Base-by-base conservation (phyloP, 2,329 filamentous ascomycete species). In the Dryadomyces sulphureus region DNA sequence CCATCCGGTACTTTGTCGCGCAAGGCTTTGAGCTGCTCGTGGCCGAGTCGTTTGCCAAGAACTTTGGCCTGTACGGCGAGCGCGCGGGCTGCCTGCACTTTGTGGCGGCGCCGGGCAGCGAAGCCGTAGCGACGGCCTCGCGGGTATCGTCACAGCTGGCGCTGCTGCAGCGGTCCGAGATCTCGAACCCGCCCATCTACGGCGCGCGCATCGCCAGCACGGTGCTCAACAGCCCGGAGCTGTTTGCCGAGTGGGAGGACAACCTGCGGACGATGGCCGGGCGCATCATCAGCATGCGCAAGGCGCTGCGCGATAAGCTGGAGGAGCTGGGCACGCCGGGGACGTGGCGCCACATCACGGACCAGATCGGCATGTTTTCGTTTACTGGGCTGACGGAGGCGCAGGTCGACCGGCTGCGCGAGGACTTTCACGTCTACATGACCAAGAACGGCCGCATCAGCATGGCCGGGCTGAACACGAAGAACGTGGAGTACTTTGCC, bases 331-430 rank as follows among this genome's bases (percentile, higher is more conserved):
- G 77, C 25, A 95, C 92, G 0, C 90, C 90, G 0, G 90, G 90
- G 27, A 83, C 76, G 14, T 98, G 92, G 92, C 86, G 89, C 59
- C 92, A 98, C 67, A 94, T 98, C 62, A 95, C 89, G 16, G 85
- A 93, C 57, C 92, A 98, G 73, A 98, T 98, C 60, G 92, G 92
- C 68, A 98, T 98, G 92, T 98, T 98, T 69, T 90, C 82, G 63
- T 98, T 94, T 63, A 93, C 86, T 1, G 86, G 86, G 12, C 65
- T 93, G 60, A 75, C 63, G 12, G 83, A 88, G 66, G 60, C 75
- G 51, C 85, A 92, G 61, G 85, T 90, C 7, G 55, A 74, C 54
- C 79, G 77, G 65, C 67, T 92, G 50, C 73, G 81, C 45, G 70
- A 77, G 50, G 75, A 84, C 43, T 76, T 71, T 49, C 85, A 92